A percentile compares a stretch with the other conserved stretches of the same genome.
phyloP scores from a whole-genome alignment of 83 land plant species.

The Diphasiastrum complanatum region DNA sequence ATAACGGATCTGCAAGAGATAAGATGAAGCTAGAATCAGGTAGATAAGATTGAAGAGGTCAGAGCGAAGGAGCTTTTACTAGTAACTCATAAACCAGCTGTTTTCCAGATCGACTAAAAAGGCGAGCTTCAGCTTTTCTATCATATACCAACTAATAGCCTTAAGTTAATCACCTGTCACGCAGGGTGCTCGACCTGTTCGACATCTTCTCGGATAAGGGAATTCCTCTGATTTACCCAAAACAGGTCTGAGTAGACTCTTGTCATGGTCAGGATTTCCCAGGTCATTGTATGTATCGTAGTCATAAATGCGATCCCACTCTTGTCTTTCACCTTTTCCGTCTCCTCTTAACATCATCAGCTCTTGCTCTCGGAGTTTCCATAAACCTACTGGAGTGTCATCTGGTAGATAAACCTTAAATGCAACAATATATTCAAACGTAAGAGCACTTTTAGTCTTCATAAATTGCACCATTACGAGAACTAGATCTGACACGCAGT shows the following conservation, averaged over 20 bases:
- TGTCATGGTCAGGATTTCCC: slow-evolving; percentile 16
- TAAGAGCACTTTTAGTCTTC: too few relatives aligned
- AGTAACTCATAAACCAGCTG: neutral
- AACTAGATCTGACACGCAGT: too few relatives aligned
- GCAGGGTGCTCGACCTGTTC: slow-evolving; percentile 63
- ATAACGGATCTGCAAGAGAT: slow-evolving; percentile 34
- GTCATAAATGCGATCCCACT: slow-evolving; percentile 64
- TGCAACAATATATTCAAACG: too few relatives aligned
- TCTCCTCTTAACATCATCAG: slow-evolving; percentile 47
- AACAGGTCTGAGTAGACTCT: slow-evolving; percentile 34
- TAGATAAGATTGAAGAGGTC: neutral
- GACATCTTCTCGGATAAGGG: slow-evolving; percentile 87
- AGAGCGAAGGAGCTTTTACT: neutral
- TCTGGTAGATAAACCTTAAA: slow-evolving; percentile 74
- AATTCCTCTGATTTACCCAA: slow-evolving; percentile 37
- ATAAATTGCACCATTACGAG: too few relatives aligned
- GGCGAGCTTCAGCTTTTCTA: neutral
- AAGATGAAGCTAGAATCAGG: neutral
- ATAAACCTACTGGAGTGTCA: slow-evolving; percentile 62
- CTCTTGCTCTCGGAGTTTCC: slow-evolving; percentile 43
- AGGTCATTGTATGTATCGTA: slow-evolving; percentile 75
- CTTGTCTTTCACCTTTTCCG: slow-evolving; percentile 64
- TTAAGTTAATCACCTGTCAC: slow-evolving; percentile 37
- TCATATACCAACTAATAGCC: neutral
- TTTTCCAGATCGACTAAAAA: neutral